Percentiles rank a stretch among this genome's conserved stretches.
Conservation (phyloP, 768 basidiomycete genomes). For the Hericium erinaceus region DNA sequence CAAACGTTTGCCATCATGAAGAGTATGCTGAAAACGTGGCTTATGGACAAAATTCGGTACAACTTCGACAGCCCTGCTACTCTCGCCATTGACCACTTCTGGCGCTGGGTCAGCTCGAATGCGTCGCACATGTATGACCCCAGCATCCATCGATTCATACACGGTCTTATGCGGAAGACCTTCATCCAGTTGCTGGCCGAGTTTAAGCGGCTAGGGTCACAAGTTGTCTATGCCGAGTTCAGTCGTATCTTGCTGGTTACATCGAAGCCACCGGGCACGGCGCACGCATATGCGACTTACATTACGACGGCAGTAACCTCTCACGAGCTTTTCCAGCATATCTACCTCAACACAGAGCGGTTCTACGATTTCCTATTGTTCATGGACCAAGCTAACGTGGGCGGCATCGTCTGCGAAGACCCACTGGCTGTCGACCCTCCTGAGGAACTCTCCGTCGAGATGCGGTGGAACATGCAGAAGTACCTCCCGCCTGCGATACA, state of each 20-base stretch:
- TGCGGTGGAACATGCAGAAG: conserved; percentile 87
- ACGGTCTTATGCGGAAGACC: conserved; percentile 95
- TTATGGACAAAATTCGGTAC: conserved; percentile 72
- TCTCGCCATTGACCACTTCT: conserved; percentile 85
- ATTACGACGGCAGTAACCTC: conserved; percentile 89
- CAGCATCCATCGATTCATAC: conserved; percentile 85
- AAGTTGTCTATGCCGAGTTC: conserved; percentile 91
- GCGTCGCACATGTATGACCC: conserved; percentile 86
- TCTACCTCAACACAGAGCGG: conserved; percentile 75
- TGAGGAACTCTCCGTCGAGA: conserved; percentile 61
- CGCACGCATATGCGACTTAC: conserved; percentile 92
- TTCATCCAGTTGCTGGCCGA: conserved; percentile 96
- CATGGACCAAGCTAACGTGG: conserved; percentile 93
- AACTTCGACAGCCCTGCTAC: conserved; percentile 58
- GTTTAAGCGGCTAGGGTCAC: conserved; percentile 89
- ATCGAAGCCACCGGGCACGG: conserved; percentile 91
- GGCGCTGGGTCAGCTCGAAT: conserved; percentile 91
- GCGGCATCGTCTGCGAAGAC: conserved; percentile 80
- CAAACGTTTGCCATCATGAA: conserved; percentile 82
- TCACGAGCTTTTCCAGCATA: conserved; percentile 91
- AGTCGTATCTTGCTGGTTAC: conserved; percentile 85
- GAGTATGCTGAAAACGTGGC: conserved; percentile 84
- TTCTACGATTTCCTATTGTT: conserved; percentile 93
- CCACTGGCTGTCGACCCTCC: conserved; percentile 61
- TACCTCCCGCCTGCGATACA: conserved; percentile 86